Conservation (phyloP, 192 early-diverging fungal genomes). For the Coemansia sp. region DNA sequence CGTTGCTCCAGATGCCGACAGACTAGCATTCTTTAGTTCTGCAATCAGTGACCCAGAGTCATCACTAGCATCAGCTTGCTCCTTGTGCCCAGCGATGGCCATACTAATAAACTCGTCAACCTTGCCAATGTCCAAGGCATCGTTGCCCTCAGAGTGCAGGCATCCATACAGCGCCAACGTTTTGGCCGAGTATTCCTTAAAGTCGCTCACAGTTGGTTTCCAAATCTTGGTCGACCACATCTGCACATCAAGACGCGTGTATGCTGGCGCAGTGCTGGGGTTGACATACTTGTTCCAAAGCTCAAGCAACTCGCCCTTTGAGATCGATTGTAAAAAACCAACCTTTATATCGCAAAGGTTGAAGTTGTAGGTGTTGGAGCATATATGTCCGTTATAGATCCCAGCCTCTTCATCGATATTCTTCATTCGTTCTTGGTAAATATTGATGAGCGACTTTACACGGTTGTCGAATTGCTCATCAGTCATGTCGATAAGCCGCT, state of each 20-base stretch:
- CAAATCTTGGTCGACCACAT: constrained; percentile 22
- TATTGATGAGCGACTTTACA: constrained; percentile 60
- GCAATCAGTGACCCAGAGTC: not conserved
- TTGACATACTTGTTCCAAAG: constrained; percentile 40
- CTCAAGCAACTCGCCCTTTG: constrained; percentile 29
- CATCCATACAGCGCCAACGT: constrained; percentile 26
- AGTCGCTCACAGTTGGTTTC: constrained; percentile 7
- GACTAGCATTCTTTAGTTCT: not conserved
- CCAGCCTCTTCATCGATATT: constrained; percentile 68
- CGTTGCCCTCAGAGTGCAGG: constrained; percentile 14
- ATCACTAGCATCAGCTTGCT: not conserved
- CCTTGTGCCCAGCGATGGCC: not conserved
- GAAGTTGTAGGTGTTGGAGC: constrained; percentile 73
- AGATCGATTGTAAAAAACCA: constrained; percentile 10
- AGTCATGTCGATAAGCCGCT: constrained; percentile 16
- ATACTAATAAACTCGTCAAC: constrained; percentile 7
- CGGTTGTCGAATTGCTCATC: constrained; percentile 63
- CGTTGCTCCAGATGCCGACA: not conserved
- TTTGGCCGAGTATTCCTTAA: constrained; percentile 12
- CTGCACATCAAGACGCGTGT: constrained; percentile 38
- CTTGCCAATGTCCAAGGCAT: not conserved
- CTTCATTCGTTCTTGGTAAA: constrained; percentile 69
- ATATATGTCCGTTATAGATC: constrained; percentile 66
- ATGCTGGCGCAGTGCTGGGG: constrained; percentile 20
- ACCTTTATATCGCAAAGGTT: constrained; percentile 42